Evolutionary conservation across 2,329 filamentous ascomycete species (phyloP), one percentile per base, ranked within the genome.

Genomic region (Phialocephala sp.): DNA sequence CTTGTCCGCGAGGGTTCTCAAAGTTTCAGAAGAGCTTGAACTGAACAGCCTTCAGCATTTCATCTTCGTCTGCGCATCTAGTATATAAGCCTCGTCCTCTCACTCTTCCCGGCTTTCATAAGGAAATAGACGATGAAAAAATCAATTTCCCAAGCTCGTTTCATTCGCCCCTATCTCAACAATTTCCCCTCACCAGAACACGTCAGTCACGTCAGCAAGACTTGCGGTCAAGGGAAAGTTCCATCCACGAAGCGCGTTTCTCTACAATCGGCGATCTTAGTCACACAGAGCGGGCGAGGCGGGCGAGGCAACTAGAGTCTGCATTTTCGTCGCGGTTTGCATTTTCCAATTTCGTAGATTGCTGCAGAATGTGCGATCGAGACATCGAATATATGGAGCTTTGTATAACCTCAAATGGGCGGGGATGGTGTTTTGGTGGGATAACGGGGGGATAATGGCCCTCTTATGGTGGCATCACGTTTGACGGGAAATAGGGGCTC

Each of bases 221-320:
- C 50, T 54, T 54, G 50, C 50, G 50, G 50, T 54, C 50, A 54
- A 54, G 50, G 43, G 22, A 32, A 32, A 32, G 5, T 27, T 54
- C 47, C 47, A 52, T 52, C 18, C 15, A 50, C n/a, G 45, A 50
- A 50, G 45, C 45, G 22, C 45, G 45, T 50, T 50, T 50, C n/a
- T 8, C n/a, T n/a, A n/a, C 4, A 50, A 20, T 4, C 4, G 45
- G n/a, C n/a, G n/a, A 9, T 50, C 12, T 41, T 41, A 41, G 37
- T 41, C 37, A 24, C 45, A 50, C 45, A 50, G 6, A 32, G 27
- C 18, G 22, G 9, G 50, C n/a, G 50, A 35, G 24, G 50, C 22
- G 50, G 50, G 32, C 27, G 11, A 54, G 50, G 50, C 50, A 54
- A 54, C 50, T 6, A 32, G 15, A 1, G 22, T 27, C n/a, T 50